Base-by-base conservation (phyloP, 2,329 filamentous ascomycete genomes). In the Cladosporium sp. region DNA sequence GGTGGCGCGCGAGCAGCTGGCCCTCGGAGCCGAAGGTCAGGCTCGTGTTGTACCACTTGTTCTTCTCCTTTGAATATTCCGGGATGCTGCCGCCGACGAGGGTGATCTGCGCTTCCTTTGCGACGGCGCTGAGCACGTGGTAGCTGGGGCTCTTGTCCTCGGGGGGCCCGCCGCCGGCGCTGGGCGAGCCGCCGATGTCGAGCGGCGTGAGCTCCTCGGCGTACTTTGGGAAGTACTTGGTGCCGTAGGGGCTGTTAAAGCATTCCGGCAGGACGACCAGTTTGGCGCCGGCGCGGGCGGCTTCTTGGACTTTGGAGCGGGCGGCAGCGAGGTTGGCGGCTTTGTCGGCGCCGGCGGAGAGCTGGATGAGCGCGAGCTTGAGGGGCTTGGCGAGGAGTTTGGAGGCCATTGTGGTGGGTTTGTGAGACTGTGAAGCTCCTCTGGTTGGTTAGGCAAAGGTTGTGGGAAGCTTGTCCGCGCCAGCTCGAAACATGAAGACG, bases 191-290 rank as follows among this genome's bases (percentile, higher is more conserved):
- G 48, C 48, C 48, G 38, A 50, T 43, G 32, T 50, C 48, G 8
- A 50, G 32, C 1, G 89, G 89, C 1, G 81, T 76, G n/a, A 97
- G 83, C 1, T 83, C 85, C 72, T 98, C 93, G 60, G 93, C 91
- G 70, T 97, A 97, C 56, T 84, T 81, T 50, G 91, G 86, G 73
- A 98, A 98, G 77, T 85, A 91, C 66, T 89, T 79, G 60, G 84
- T 90, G 60, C 93, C 93, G 72, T 98, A 98, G 8, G 93, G 93
- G 40, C 88, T 95, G 77, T 98, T 98, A 83, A 98, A 98, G 78
- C 93, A 98, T 75, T 98, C 93, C 34, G 93, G 93, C 14, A 98
- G 81, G 33, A 97, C 89, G 59, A 97, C 85, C 55, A 98, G 83
- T 53, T 87, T 83, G 55, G 92, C 89, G 60, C 92, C 92, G 3